phyloP scores from a whole-genome alignment of 148 eudicot genomes.

The Camellia granthamiana region DNA sequence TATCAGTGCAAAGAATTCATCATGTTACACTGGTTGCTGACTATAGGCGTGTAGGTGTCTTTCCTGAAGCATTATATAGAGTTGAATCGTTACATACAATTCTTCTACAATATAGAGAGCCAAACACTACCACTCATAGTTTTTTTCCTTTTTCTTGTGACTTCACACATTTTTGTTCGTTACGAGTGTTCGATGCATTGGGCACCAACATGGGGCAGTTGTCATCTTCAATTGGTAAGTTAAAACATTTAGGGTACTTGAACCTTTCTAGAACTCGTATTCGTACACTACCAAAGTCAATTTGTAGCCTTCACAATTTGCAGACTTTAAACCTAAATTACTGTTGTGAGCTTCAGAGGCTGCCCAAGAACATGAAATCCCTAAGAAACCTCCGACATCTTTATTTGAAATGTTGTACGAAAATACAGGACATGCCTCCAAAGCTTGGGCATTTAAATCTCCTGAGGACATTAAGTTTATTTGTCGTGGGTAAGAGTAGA shows the following conservation, averaged over 20 bases:
- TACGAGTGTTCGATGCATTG: neutral
- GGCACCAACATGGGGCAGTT: neutral
- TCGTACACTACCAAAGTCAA: neutral
- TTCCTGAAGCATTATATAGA: neutral
- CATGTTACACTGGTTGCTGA: neutral
- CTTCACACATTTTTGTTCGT: neutral
- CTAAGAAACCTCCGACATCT: neutral
- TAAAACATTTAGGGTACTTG: neutral
- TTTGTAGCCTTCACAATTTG: neutral
- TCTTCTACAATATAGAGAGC: neutral
- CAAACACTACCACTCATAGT: rapidly evolving
- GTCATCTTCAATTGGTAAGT: neutral
- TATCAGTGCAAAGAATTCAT: neutral
- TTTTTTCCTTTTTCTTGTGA: neutral
- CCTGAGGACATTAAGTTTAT: no score
- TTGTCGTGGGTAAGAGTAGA: neutral
- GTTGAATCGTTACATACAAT: neutral
- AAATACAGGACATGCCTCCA: neutral
- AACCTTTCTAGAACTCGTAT: neutral
- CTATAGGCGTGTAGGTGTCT: rapidly evolving
- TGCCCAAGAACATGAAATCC: neutral
- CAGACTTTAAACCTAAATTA: neutral
- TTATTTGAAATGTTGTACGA: neutral
- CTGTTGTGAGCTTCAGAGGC: neutral
- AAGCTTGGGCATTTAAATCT: neutral